A percentile compares a stretch with the other conserved stretches of the same genome.
phyloP scores from a whole-genome alignment of 2,329 filamentous ascomycete genomes.

The Calonectria pseudoreteaudii region DNA sequence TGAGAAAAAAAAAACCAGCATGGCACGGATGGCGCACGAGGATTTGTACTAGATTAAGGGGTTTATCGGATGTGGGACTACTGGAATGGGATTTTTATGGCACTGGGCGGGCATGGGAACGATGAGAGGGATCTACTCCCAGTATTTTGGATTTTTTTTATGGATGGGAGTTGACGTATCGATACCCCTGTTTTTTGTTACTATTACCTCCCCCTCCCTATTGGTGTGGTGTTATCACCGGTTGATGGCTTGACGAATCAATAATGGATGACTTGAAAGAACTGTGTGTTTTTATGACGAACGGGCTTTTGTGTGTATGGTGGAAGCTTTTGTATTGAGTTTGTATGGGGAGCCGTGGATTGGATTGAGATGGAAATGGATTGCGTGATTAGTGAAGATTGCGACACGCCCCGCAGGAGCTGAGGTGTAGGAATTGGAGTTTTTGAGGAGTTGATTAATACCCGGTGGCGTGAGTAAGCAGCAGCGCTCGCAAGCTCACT shows the following conservation, averaged over 20 bases:
- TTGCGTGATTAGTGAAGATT: not conserved
- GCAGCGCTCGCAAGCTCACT: too few relatives aligned
- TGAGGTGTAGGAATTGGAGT: not conserved
- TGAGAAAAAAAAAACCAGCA: constrained; percentile 43
- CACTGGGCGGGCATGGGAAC: constrained; percentile 25
- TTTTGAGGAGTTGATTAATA: not conserved
- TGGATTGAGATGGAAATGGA: not conserved
- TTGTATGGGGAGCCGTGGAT: not conserved
- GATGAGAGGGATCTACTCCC: constrained; percentile 23
- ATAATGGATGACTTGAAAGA: constrained; percentile 28
- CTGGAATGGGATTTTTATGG: constrained; percentile 32
- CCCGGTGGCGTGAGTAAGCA: too few relatives aligned
- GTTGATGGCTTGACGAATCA: constrained; percentile 27
- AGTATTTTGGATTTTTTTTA: constrained; percentile 31
- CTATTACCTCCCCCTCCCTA: constrained; percentile 24
- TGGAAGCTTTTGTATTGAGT: not conserved
- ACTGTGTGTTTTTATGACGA: constrained; percentile 9
- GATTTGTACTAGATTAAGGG: constrained; percentile 39
- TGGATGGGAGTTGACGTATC: constrained; percentile 43
- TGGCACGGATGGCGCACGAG: constrained; percentile 45
- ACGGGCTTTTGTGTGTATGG: not conserved
- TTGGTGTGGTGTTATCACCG: constrained; percentile 17
- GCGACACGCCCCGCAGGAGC: not conserved
- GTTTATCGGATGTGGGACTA: constrained; percentile 23
- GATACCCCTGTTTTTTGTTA: constrained; percentile 45